Percentiles rank a stretch among this genome's conserved stretches.
These are phyloP conservation scores for Xerocomellus chrysenteron DNA, from an alignment of 768 basidiomycete species.

Conservation along the genomic window DNA sequence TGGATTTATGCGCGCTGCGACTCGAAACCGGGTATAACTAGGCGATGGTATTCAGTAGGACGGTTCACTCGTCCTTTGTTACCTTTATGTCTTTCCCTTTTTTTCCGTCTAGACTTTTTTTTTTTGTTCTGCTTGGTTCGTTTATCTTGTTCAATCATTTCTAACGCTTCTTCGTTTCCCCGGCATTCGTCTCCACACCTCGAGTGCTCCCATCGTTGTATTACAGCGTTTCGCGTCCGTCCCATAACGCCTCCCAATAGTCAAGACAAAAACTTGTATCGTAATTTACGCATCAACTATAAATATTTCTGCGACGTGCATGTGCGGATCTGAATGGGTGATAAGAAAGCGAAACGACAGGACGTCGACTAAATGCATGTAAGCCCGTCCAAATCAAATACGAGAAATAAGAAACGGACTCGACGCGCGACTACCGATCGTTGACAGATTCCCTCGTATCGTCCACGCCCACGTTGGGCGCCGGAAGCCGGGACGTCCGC, in stretches of 20 bases:
- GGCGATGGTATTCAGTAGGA: constrained; percentile 6
- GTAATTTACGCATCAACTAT: constrained; percentile 36
- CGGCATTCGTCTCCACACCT: constrained; percentile 1
- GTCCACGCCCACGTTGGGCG: not conserved
- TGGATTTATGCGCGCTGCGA: constrained; percentile 18
- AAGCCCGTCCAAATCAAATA: not conserved
- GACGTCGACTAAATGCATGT: too few species aligned
- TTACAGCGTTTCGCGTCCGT: constrained; percentile 10
- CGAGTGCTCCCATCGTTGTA: constrained; percentile 17
- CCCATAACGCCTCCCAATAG: constrained; percentile 1
- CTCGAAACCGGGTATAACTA: constrained; percentile 9
- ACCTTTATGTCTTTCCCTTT: not conserved
- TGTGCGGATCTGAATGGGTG: not conserved
- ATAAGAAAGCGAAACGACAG: not conserved
- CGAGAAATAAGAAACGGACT: not conserved
- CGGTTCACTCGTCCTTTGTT: not conserved
- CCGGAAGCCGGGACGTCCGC: constrained; percentile 10
- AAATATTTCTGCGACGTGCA: constrained; percentile 21
- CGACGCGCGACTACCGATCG: constrained; percentile 6
- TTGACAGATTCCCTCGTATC: constrained; percentile 7
- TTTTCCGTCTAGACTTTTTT: constrained; percentile 6
- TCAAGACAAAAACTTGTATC: constrained; percentile 27
- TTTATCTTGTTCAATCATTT: constrained; percentile 7
- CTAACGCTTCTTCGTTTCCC: constrained; percentile 1
- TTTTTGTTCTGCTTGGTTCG: constrained; percentile 21